Evolutionary conservation across 805 yeast species (phyloP).

Genomic region (Ogataea zsoltii): DNA sequence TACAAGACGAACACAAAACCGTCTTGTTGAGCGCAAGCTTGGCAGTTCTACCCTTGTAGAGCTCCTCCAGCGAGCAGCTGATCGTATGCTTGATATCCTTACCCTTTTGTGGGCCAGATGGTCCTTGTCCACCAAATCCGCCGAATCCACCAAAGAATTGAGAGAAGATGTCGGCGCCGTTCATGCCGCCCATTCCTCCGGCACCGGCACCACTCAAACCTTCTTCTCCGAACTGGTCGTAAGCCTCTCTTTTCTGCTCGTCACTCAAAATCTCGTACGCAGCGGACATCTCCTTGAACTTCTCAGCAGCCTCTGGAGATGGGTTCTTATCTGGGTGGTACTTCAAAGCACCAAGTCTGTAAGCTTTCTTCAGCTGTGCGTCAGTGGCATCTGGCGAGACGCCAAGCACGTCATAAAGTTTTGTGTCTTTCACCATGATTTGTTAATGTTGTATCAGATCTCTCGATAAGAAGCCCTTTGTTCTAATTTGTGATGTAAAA

Average conservation of each 20-base stretch:
- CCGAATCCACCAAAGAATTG: conserved; percentile 66
- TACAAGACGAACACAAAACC: conserved; percentile 81
- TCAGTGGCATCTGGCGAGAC: conserved; percentile 71
- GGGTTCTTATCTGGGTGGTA: conserved; percentile 85
- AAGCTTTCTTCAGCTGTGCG: conserved; percentile 75
- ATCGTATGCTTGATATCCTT: conserved; percentile 89
- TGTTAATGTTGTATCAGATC: conserved; percentile 10
- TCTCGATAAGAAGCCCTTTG: background rate
- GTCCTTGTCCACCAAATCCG: conserved; percentile 64
- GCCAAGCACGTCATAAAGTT: conserved; percentile 72
- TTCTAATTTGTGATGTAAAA: background rate
- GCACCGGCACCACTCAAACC: conserved; percentile 83
- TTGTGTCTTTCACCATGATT: conserved; percentile 82
- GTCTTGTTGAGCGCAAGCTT: conserved; percentile 94
- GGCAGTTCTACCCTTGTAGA: conserved; percentile 90
- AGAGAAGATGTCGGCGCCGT: conserved; percentile 53
- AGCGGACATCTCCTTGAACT: conserved; percentile 84
- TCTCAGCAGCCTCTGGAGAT: conserved; percentile 90
- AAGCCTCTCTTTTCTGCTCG: conserved; percentile 81
- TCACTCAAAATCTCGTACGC: conserved; percentile 91
- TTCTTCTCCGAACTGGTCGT: conserved; percentile 91
- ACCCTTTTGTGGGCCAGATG: conserved; percentile 85
- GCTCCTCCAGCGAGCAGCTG: conserved; percentile 84
- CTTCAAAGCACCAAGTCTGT: conserved; percentile 77
- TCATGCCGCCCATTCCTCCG: conserved; percentile 57